These are phyloP conservation scores for Galerina marginata DNA, from an alignment of 768 basidiomycete genomes.

Conservation along the genomic window DNA sequence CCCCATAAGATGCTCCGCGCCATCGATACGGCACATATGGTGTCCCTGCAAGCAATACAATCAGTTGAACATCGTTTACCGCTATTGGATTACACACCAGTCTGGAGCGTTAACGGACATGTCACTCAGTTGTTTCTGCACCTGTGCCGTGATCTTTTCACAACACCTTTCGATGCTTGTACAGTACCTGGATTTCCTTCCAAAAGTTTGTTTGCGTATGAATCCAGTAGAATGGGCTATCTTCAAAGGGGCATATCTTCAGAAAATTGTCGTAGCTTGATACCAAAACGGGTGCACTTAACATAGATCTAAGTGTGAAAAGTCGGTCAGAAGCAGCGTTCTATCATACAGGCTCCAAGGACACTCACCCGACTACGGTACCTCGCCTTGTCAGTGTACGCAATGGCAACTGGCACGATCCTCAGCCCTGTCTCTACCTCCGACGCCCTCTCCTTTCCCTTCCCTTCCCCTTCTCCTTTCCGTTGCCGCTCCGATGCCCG, in stretches of 20 bases:
- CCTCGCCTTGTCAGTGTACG: slow-evolving; percentile 71
- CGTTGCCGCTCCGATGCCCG: slow-evolving; percentile 13
- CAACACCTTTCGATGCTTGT: slow-evolving; percentile 47
- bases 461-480: slow-evolving; percentile 14
- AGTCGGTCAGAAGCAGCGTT: too few relatives aligned
- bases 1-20: slow-evolving; percentile 63
- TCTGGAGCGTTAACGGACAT: slow-evolving; percentile 71
- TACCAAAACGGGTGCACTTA: neutral
- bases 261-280: neutral
- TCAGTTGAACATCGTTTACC: neutral
- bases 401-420: slow-evolving; percentile 69
- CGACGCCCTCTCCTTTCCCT: slow-evolving; percentile 27
- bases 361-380: slow-evolving; percentile 61
- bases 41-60: slow-evolving; percentile 51
- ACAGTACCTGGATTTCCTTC: slow-evolving; percentile 36
- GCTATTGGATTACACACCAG: slow-evolving; percentile 48
- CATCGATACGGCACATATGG: slow-evolving; percentile 60
- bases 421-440: slow-evolving; percentile 35
- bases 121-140: slow-evolving; percentile 52
- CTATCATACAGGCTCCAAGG: neutral
- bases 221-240: slow-evolving; percentile 57
- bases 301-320: too few relatives aligned
- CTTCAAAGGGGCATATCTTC: slow-evolving; percentile 36
- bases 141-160: slow-evolving; percentile 59
- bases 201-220: slow-evolving; percentile 52